Conservation (phyloP, 78 protist genomes). For the Planoprotostelium fungivorum region DNA sequence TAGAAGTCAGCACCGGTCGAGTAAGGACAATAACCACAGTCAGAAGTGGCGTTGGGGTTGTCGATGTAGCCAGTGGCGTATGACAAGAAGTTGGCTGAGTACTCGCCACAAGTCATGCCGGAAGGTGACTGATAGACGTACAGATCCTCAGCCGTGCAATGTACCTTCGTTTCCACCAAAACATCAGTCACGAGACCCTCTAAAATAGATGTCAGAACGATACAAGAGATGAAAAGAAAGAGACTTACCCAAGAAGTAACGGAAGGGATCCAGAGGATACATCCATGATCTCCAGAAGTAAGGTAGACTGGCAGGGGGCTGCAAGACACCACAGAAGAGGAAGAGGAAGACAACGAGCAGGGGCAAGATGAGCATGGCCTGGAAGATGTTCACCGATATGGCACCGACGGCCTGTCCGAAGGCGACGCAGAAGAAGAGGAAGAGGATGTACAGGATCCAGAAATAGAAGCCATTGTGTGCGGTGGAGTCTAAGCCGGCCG, state of each 20-base stretch:
- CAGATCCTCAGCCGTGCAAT: slow-evolving; percentile 17
- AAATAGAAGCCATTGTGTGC: slow-evolving; percentile 35
- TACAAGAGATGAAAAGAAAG: not conserved
- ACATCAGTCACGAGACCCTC: slow-evolving; percentile 35
- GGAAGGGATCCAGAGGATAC: slow-evolving; percentile 27
- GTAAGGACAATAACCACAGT: slow-evolving; percentile 48
- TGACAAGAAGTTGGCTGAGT: slow-evolving; percentile 2
- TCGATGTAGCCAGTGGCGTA: slow-evolving; percentile 19
- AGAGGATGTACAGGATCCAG: slow-evolving; percentile 26
- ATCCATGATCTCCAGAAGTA: slow-evolving; percentile 34
- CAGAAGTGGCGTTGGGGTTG: not conserved
- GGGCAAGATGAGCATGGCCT: slow-evolving; percentile 45
- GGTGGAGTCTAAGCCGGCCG: slow-evolving; percentile 20
- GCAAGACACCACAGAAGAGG: slow-evolving; percentile 50
- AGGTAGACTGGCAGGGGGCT: slow-evolving; percentile 18
- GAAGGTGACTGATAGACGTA: slow-evolving; percentile 11
- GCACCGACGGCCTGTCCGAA: slow-evolving; percentile 55
- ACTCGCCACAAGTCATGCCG: slow-evolving; percentile 4
- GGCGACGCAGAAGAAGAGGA: slow-evolving; percentile 25
- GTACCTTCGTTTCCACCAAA: not conserved
- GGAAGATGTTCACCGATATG: slow-evolving; percentile 24
- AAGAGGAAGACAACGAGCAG: slow-evolving; percentile 39
- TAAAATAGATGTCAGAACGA: not conserved
- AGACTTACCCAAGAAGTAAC: not conserved
- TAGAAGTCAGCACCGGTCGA: slow-evolving; percentile 21